Base-by-base conservation (phyloP, 768 basidiomycete genomes). In the Galerina sulciceps region DNA sequence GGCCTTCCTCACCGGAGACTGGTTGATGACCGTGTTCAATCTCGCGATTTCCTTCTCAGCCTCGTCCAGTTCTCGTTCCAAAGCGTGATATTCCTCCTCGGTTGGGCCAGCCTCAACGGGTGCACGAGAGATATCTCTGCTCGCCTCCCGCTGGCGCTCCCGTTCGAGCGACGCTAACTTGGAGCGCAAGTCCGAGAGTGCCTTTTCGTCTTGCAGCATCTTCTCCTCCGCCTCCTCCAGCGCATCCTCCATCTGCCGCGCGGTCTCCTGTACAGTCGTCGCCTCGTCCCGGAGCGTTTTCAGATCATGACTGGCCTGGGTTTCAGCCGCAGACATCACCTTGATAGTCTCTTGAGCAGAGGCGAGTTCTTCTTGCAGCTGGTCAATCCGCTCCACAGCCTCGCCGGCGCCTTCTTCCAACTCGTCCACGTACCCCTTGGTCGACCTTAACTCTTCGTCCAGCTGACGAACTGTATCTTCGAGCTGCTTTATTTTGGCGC, bases 31-130 rank as follows among this genome's bases (percentile, higher is more conserved):
- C 0, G 84, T 79, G n/a, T 81, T 83, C 42, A 95, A 75, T 38
- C 84, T 81, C 0, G 87, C 88, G 57, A 93, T 88, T 70, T 94
- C 91, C 66, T 75, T 84, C 67, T 92, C 79, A 0, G 93, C 92
- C 0, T 84, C 81, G 56, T 92, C 90, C 42, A 95, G 81, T 65
- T 94, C 92, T 2, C 78, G 76, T 69, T 94, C 91, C 50, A 95
- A 77, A 0, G 77, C 82, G 57, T 87, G 86, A 23, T 85, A 71
- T 18, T 92, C 90, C 26, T 80, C 78, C 35, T 85, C 82, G 11
- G 69, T 79, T 58, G 69, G 78, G 36, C 67, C 78, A 57, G 58
- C 69, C 59, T 71, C 67, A 47, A 66, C 67, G 61, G 63, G 63
- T 59, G 48, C 59, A 61, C 50, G 67, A 72, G 54, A 64, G 64